These are phyloP conservation scores for Phaeosphaeria sp. DNA, from an alignment of 2,329 filamentous ascomycete species.

Conservation along the genomic window DNA sequence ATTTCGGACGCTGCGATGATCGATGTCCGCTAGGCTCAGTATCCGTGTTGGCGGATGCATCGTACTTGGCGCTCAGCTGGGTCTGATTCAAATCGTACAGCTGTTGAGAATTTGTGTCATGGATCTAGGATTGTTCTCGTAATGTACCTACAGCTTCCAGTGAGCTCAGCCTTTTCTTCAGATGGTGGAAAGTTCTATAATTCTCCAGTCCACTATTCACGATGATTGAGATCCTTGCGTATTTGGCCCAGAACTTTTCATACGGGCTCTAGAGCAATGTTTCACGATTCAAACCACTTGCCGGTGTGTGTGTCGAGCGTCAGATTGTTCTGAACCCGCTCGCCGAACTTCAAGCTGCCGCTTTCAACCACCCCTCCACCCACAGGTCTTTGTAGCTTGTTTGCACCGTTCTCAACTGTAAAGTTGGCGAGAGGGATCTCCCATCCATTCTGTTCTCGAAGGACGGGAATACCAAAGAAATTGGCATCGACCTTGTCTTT, in stretches of 20 bases:
- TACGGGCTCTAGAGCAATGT: slow-evolving; percentile 17
- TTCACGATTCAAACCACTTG: slow-evolving; percentile 43
- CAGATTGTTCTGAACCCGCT: slow-evolving; percentile 41
- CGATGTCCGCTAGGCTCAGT: not conserved
- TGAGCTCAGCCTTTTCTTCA: not conserved
- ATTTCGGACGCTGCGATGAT: not conserved
- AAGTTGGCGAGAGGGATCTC: slow-evolving; percentile 75
- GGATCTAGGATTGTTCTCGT: not conserved
- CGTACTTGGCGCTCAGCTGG: not conserved
- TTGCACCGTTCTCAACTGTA: slow-evolving; percentile 68
- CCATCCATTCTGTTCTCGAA: slow-evolving; percentile 65
- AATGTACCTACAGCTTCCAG: not conserved
- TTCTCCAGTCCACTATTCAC: not conserved
- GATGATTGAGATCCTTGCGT: not conserved
- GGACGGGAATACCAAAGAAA: slow-evolving; percentile 70
- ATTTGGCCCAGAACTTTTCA: no score
- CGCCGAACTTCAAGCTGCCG: slow-evolving; percentile 62
- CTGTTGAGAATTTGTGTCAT: not conserved
- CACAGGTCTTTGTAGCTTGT: slow-evolving; percentile 61
- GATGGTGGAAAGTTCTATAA: not conserved
- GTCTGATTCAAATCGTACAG: not conserved
- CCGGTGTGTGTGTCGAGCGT: slow-evolving; percentile 44
- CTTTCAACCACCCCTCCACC: slow-evolving; percentile 61
- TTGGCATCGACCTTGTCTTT: slow-evolving; percentile 64
- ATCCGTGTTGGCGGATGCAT: not conserved